phyloP scores from a whole-genome alignment of 257 asterid genomes.

The Plantago ovata region DNA sequence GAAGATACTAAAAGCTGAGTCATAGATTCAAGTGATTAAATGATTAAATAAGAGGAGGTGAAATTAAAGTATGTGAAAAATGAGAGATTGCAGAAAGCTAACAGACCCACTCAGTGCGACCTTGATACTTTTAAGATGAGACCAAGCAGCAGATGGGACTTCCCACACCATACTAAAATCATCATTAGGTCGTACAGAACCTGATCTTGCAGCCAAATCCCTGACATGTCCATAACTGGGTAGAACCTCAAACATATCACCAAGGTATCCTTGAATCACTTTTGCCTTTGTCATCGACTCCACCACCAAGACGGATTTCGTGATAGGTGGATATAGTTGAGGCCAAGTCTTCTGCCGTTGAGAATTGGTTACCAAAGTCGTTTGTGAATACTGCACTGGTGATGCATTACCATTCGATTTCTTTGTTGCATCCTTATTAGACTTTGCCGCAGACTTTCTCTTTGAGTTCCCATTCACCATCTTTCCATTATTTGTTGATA shows the following conservation, averaged over 20 bases:
- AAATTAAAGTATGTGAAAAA: too few relatives aligned
- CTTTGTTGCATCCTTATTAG: constrained; percentile 23
- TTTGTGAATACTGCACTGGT: constrained; percentile 22
- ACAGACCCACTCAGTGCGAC: constrained; percentile 88
- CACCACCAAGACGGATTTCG: constrained; percentile 74
- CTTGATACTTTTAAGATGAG: constrained; percentile 87
- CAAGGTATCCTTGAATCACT: constrained; percentile 93
- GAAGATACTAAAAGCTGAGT: constrained; percentile 15
- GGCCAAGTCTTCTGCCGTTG: constrained; percentile 37
- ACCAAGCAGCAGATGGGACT: constrained; percentile 94
- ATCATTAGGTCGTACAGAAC: constrained; percentile 94
- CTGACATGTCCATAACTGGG: constrained; percentile 96
- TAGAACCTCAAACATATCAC: constrained; percentile 86
- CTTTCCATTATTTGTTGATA: constrained; percentile 30
- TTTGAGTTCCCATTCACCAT: constrained; percentile 37
- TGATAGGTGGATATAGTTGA: constrained; percentile 71
- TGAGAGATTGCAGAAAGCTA: background rate
- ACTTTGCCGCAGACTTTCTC: constrained; percentile 31
- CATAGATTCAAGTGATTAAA: constrained; percentile 2
- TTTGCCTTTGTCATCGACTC: constrained; percentile 88
- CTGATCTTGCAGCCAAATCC: constrained; percentile 96
- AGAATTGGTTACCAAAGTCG: constrained; percentile 28
- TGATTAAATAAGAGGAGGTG: background rate
- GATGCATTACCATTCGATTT: constrained; percentile 28
- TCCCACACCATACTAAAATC: constrained; percentile 99